Conservation (phyloP, 345 rosid species). For the Citrus trifoliata region DNA sequence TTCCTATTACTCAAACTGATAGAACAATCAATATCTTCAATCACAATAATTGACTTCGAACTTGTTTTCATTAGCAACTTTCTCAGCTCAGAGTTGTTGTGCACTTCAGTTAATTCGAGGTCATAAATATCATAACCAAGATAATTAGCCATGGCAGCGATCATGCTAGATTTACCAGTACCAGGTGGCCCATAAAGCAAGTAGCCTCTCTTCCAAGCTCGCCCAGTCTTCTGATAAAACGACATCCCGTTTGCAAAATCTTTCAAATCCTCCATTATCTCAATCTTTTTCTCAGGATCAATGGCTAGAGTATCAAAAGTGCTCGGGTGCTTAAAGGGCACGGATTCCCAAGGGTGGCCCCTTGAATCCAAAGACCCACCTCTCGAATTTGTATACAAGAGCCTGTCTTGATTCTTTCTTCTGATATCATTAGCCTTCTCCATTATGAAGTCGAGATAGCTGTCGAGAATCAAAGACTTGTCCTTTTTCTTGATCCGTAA, state of each 20-base stretch:
- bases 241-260: constrained; percentile 61
- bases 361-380: constrained; percentile 88
- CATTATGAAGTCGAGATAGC: constrained; percentile 78
- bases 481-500: constrained; percentile 67
- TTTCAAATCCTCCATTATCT: constrained; percentile 67
- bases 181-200: constrained; percentile 92
- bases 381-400: constrained; percentile 75
- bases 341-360: constrained; percentile 98
- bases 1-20: constrained; percentile 62
- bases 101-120: constrained; percentile 92
- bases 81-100: constrained; percentile 80
- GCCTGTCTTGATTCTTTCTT: constrained; percentile 64
- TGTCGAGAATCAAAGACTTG: constrained; percentile 50
- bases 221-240: constrained; percentile 83
- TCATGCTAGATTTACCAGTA: constrained; percentile 96
- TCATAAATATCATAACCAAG: constrained; percentile 92
- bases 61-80: constrained; percentile 85
- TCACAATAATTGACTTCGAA: constrained; percentile 87
- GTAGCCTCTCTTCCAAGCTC: constrained; percentile 96
- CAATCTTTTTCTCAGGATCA: constrained; percentile 61
- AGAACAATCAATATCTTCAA: constrained; percentile 93
- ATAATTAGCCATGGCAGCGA: constrained; percentile 94
- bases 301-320: constrained; percentile 90
- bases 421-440: constrained; percentile 75
- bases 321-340: constrained; percentile 91